Conservation (phyloP, 2,329 filamentous ascomycete genomes). For the Xylariaceae sp. region DNA sequence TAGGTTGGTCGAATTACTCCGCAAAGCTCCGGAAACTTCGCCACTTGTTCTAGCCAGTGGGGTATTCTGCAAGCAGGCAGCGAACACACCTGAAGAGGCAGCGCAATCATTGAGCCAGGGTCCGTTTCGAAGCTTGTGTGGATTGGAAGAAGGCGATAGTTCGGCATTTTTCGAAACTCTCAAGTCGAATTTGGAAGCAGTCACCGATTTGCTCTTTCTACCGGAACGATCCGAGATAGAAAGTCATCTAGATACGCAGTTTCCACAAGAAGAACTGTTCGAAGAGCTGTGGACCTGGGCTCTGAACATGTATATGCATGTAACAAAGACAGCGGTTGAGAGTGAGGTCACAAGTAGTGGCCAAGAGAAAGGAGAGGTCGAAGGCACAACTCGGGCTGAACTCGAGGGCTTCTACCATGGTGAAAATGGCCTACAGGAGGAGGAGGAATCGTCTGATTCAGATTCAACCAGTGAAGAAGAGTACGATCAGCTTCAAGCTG, state of each 20-base stretch:
- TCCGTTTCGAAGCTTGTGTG: conserved; percentile 22
- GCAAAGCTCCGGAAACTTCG: conserved; percentile 5
- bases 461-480: conserved; percentile 21
- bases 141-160: conserved; percentile 7
- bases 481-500: conserved; percentile 21
- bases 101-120: conserved; percentile 16
- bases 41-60: conserved; percentile 20
- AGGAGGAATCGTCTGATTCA: conserved; percentile 4
- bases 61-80: conserved; percentile 24
- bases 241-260: conserved; percentile 12
- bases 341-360: neutral
- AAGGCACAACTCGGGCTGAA: conserved; percentile 1
- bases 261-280: conserved; percentile 17
- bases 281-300: conserved; percentile 24
- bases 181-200: conserved; percentile 11
- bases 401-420: conserved; percentile 16
- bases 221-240: conserved; percentile 2
- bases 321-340: conserved; percentile 4
- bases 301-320: conserved; percentile 14
- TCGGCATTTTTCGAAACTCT: conserved; percentile 2
- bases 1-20: conserved; percentile 20
- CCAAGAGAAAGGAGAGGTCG: neutral
- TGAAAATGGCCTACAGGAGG: conserved; percentile 9
- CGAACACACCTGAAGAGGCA: conserved; percentile 6
- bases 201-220: conserved; percentile 13